These are phyloP conservation scores for Neofusicoccum sp. DNA, from an alignment of 2,329 filamentous ascomycete species.

Conservation along the genomic window DNA sequence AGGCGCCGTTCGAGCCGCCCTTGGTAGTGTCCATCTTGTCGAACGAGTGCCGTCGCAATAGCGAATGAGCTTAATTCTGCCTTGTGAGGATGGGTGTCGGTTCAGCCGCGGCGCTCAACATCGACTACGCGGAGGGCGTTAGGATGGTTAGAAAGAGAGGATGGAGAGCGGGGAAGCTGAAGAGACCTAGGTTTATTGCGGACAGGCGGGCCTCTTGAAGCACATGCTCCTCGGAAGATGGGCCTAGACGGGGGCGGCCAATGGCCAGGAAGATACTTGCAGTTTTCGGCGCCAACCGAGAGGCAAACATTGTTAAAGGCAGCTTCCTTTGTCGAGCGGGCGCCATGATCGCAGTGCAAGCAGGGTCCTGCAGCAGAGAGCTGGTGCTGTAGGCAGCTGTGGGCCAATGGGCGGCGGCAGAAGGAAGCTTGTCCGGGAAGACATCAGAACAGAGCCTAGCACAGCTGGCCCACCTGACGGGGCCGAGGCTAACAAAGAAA, in stretches of 20 bases:
- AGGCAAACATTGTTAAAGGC: not conserved
- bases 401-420: not conserved
- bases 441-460: not conserved
- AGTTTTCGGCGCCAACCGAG: constrained; percentile 9
- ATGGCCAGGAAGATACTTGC: constrained; percentile 3
- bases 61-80: not conserved
- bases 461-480: not conserved
- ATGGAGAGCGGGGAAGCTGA: constrained; percentile 4
- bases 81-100: not conserved
- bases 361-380: constrained; percentile 6
- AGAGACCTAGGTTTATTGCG: constrained; percentile 3
- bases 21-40: not conserved
- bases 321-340: constrained; percentile 4
- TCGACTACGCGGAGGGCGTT: not conserved
- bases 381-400: not conserved
- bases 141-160: not conserved
- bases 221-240: constrained; percentile 13
- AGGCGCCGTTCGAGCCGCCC: not conserved
- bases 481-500: constrained; percentile 1
- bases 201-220: constrained; percentile 2
- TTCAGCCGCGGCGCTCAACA: not conserved
- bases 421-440: not conserved
- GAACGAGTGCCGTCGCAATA: not conserved
- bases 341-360: not conserved
- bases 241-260: not conserved